Evolutionary conservation across 2,329 filamentous ascomycete species (phyloP).

Genomic region (Cylindrodendrum hubeiense): DNA sequence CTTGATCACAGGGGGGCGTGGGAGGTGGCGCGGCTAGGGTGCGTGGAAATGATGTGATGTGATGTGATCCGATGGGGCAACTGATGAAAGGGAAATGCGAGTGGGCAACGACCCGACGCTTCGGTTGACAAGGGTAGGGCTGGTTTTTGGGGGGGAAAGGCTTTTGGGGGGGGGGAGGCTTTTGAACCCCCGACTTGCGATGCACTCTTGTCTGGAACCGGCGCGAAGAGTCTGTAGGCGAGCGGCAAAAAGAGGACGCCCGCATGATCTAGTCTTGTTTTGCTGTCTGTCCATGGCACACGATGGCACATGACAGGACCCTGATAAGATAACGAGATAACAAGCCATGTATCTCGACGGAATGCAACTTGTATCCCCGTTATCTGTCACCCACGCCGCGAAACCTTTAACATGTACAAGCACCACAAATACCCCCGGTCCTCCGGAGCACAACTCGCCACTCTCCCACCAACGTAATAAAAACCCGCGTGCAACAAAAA

Average conservation of each 20-base stretch:
- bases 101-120: conserved; percentile 16
- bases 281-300: too few relatives aligned
- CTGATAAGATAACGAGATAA: too few relatives aligned
- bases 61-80: conserved; percentile 11
- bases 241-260: too few relatives aligned
- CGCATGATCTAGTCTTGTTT: too few relatives aligned
- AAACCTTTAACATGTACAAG: neutral
- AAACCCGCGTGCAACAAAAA: neutral
- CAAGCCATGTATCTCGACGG: too few relatives aligned
- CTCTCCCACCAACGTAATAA: neutral
- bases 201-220: too few relatives aligned
- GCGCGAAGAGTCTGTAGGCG: too few relatives aligned
- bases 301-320: too few relatives aligned
- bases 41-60: conserved; percentile 23
- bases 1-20: neutral
- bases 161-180: too few relatives aligned
- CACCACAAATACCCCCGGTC: neutral
- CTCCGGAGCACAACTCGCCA: neutral
- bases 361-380: too few relatives aligned
- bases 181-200: neutral
- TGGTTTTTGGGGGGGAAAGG: neutral
- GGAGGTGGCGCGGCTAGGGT: conserved; percentile 1
- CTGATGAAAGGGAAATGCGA: neutral
- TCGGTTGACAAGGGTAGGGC: conserved; percentile 18
- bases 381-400: too few relatives aligned